Evolutionary conservation across 768 basidiomycete genomes (phyloP).

Genomic region (Pulveroboletus ravenelii): DNA sequence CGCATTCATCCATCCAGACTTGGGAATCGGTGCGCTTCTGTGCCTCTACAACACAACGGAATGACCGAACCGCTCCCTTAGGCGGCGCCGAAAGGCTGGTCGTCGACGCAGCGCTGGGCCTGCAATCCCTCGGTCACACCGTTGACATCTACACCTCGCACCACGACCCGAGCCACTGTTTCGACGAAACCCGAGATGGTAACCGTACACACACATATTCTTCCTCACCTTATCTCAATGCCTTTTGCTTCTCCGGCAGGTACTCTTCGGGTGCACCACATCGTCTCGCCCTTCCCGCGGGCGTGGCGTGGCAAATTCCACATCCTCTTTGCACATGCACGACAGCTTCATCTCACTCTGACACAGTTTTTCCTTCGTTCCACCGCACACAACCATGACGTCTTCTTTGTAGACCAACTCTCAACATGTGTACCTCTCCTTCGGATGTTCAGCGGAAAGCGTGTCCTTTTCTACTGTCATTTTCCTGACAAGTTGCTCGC

Average conservation of each 20-base stretch:
- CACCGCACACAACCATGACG: constrained; percentile 53
- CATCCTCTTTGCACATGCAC: constrained; percentile 82
- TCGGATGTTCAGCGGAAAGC: constrained; percentile 57
- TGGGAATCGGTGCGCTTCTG: constrained; percentile 72
- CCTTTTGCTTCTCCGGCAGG: constrained; percentile 42
- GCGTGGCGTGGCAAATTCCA: constrained; percentile 77
- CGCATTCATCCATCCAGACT: constrained; percentile 90
- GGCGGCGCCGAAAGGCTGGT: constrained; percentile 95
- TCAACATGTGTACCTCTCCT: constrained; percentile 88
- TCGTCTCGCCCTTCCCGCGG: constrained; percentile 75
- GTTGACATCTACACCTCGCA: constrained; percentile 93
- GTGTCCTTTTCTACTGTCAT: constrained; percentile 96
- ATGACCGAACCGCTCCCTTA: constrained; percentile 27
- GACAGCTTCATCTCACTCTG: constrained; percentile 76
- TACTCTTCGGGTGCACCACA: constrained; percentile 68
- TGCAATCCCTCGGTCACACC: constrained; percentile 78
- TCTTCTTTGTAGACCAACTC: constrained; percentile 93
- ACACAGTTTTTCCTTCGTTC: constrained; percentile 50
- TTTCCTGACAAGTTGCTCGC: constrained; percentile 94
- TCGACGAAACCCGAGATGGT: constrained; percentile 94
- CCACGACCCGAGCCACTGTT: constrained; percentile 82
- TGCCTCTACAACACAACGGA: neutral
- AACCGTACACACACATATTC: neutral
- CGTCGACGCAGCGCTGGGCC: constrained; percentile 88
- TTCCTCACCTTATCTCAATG: constrained; percentile 12